Percentiles rank a stretch among this genome's conserved stretches.
These are phyloP conservation scores for Paragyromitra xinjiangensis DNA, from an alignment of 495 filamentous ascomycete species.

Conservation along the genomic window DNA sequence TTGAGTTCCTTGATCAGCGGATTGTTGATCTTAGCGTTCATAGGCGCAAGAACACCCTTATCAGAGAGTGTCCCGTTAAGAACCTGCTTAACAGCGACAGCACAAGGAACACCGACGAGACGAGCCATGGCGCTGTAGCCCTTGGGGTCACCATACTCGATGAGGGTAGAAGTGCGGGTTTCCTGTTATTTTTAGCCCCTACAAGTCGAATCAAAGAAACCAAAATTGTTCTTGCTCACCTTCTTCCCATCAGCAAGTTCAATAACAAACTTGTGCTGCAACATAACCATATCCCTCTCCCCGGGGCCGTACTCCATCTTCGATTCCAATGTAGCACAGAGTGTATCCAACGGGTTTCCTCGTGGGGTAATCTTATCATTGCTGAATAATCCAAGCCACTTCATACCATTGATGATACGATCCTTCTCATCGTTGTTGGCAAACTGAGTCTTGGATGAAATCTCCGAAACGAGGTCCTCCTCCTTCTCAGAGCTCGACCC, in stretches of 20 bases:
- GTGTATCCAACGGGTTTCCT: constrained; percentile 84
- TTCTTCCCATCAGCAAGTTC: constrained; percentile 76
- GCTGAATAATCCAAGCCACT: constrained; percentile 90
- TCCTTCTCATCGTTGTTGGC: constrained; percentile 73
- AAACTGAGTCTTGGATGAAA: constrained; percentile 79
- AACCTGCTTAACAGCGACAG: constrained; percentile 78
- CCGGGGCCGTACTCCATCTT: constrained; percentile 88
- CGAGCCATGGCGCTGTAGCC: constrained; percentile 93
- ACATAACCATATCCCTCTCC: constrained; percentile 86
- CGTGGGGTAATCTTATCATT: constrained; percentile 74
- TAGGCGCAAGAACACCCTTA: constrained; percentile 83
- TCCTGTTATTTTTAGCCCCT: constrained; percentile 64
- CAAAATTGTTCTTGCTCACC: constrained; percentile 34
- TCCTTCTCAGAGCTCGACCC: constrained; percentile 69
- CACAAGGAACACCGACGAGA: constrained; percentile 74
- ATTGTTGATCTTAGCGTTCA: constrained; percentile 74
- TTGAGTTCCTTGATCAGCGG: constrained; percentile 76
- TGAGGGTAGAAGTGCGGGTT: constrained; percentile 80
- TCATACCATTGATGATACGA: constrained; percentile 77
- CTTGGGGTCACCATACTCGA: constrained; percentile 83
- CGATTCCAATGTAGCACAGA: constrained; percentile 87
- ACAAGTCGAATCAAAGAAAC: neutral
- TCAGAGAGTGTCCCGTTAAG: constrained; percentile 80
- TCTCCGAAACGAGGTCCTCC: constrained; percentile 74
- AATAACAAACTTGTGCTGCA: constrained; percentile 94